Conservation (phyloP, 2,329 filamentous ascomycete genomes). For the Arthrobotrys conoides region DNA sequence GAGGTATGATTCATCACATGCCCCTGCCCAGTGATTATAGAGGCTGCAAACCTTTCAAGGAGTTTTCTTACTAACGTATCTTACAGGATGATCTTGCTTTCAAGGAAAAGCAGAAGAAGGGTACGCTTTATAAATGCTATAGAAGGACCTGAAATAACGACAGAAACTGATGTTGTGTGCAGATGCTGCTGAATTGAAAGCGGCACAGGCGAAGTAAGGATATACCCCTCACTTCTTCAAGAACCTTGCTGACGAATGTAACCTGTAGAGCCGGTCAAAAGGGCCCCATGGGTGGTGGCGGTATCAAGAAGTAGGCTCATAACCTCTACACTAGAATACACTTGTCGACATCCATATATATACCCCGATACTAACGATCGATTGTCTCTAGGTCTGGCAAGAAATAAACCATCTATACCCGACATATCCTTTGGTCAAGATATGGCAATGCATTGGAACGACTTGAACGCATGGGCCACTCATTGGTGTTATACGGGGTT, state of each 20-base stretch:
- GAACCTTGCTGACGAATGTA: slow-evolving; percentile 10
- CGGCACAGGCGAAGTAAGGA: slow-evolving; percentile 62
- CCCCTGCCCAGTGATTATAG: neutral
- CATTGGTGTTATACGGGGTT: slow-evolving; percentile 56
- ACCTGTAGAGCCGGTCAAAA: slow-evolving; percentile 45
- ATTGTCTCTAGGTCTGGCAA: slow-evolving; percentile 61
- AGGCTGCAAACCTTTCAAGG: neutral
- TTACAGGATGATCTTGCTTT: slow-evolving; percentile 62
- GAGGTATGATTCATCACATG: slow-evolving; percentile 39
- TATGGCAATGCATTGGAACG: slow-evolving; percentile 32
- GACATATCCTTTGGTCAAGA: slow-evolving; percentile 9
- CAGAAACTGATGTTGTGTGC: slow-evolving; percentile 25
- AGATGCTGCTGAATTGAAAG: slow-evolving; percentile 64
- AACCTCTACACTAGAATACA: slow-evolving; percentile 1
- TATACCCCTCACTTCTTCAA: neutral
- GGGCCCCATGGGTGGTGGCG: slow-evolving; percentile 59
- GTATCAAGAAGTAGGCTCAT: slow-evolving; percentile 63
- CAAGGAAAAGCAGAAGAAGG: slow-evolving; percentile 64
- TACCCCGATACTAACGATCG: slow-evolving; percentile 20
- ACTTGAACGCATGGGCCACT: slow-evolving; percentile 31
- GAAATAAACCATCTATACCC: slow-evolving; percentile 58
- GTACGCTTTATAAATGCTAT: slow-evolving; percentile 35
- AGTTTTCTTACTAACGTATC: slow-evolving; percentile 14
- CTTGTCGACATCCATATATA: neutral
- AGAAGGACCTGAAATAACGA: neutral